Conservation (phyloP, 371 early-diverging fungal genomes). For the Mucor ambiguus region DNA sequence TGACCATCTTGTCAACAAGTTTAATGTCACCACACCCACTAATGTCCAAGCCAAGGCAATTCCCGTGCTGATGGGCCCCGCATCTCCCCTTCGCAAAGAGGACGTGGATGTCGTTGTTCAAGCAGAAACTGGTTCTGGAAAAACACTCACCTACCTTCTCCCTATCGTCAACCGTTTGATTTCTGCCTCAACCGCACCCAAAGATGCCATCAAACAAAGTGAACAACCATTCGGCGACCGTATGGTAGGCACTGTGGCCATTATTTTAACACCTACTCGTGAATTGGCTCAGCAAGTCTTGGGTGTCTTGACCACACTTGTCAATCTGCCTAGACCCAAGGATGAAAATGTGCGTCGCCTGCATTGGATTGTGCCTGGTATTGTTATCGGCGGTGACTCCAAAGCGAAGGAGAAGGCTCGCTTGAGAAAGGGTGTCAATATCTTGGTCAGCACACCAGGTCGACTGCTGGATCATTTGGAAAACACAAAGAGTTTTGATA, state of each 20-base stretch:
- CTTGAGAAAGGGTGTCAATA: conserved; percentile 88
- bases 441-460: conserved; percentile 98
- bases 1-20: conserved; percentile 61
- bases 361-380: conserved; percentile 95
- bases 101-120: conserved; percentile 88
- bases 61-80: conserved; percentile 60
- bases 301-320: conserved; percentile 69
- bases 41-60: conserved; percentile 76
- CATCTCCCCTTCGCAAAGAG: conserved; percentile 30
- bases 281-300: conserved; percentile 98
- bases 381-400: conserved; percentile 92
- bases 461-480: conserved; percentile 95
- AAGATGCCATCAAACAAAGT: conserved; percentile 19
- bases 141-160: conserved; percentile 95
- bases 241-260: conserved; percentile 72
- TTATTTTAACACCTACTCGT: conserved; percentile 95
- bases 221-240: conserved; percentile 48
- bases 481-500: conserved; percentile 80
- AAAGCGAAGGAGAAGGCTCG: conserved; percentile 92
- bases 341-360: conserved; percentile 55
- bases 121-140: conserved; percentile 98
- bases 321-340: conserved; percentile 61
- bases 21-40: conserved; percentile 70
- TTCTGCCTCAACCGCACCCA: conserved; percentile 38
- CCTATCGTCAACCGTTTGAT: conserved; percentile 72